phyloP scores from a whole-genome alignment of 2,329 filamentous ascomycete genomes.

The Exophiala aquamarina region DNA sequence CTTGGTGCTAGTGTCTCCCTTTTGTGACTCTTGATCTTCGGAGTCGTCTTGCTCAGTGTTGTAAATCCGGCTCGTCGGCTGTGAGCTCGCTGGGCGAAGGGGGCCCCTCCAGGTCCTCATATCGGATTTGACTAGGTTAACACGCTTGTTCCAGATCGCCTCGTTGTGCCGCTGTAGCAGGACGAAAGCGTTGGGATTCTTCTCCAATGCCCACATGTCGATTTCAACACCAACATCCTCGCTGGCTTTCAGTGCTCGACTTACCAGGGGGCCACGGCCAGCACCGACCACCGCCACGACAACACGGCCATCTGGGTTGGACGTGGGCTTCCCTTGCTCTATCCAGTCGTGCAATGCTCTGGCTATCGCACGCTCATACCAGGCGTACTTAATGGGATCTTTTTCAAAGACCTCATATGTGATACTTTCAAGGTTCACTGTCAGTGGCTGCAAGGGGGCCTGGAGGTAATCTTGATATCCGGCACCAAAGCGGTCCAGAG shows the following conservation, averaged over 20 bases:
- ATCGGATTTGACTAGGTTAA: constrained; percentile 90
- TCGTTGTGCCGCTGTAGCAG: constrained; percentile 85
- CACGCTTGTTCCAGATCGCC: constrained; percentile 73
- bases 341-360: constrained; percentile 81
- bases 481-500: constrained; percentile 65
- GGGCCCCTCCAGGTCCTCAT: constrained; percentile 97
- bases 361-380: constrained; percentile 83
- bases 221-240: constrained; percentile 73
- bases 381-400: constrained; percentile 95
- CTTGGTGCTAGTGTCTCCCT: constrained; percentile 22
- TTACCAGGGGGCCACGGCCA: constrained; percentile 88
- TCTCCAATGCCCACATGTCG: constrained; percentile 86
- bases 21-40: constrained; percentile 34
- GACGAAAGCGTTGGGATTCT: constrained; percentile 97
- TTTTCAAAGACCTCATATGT: constrained; percentile 99
- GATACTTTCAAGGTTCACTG: constrained; percentile 93
- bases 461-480: constrained; percentile 94
- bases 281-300: constrained; percentile 92
- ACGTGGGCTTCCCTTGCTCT: constrained; percentile 69
- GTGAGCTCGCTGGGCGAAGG: constrained; percentile 12
- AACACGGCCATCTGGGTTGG: constrained; percentile 67
- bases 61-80: constrained; percentile 24
- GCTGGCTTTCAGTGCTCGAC: constrained; percentile 79
- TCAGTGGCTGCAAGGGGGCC: constrained; percentile 88
- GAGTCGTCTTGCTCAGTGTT: constrained; percentile 28